phyloP scores from a whole-genome alignment of 192 early-diverging fungal species.

The Thoreauomyces humboldtii region DNA sequence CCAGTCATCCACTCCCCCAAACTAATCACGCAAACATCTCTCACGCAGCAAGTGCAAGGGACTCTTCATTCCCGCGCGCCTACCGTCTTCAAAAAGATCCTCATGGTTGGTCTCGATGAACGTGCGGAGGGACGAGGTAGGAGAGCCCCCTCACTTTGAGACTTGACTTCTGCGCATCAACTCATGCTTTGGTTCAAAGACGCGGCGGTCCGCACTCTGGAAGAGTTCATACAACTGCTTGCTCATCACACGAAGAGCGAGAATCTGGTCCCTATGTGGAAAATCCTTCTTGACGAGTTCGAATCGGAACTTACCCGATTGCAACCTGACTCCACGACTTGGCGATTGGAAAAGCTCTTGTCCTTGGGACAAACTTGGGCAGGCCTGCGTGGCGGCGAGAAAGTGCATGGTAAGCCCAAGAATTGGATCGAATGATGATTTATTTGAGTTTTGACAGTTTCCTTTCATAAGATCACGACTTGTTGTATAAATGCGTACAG shows the following conservation, averaged over 20 bases:
- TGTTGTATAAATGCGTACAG: background rate
- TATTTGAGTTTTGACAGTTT: too few relatives aligned
- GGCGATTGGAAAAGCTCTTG: slow-evolving; percentile 1
- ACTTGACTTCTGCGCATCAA: too few relatives aligned
- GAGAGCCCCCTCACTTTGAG: too few relatives aligned
- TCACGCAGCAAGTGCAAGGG: slow-evolving; percentile 53
- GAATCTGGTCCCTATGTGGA: slow-evolving; percentile 34
- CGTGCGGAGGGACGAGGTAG: slow-evolving; percentile 21
- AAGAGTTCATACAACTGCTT: slow-evolving; percentile 32
- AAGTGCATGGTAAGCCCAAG: slow-evolving; percentile 21
- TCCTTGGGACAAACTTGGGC: slow-evolving; percentile 14
- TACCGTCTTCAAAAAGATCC: slow-evolving; percentile 29
- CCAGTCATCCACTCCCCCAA: slow-evolving; percentile 7
- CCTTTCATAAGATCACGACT: background rate
- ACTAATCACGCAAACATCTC: slow-evolving; percentile 20
- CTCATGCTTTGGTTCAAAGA: too few relatives aligned
- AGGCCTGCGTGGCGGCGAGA: slow-evolving; percentile 21
- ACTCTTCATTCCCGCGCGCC: slow-evolving; percentile 56
- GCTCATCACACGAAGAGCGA: slow-evolving; percentile 38
- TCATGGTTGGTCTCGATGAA: slow-evolving; percentile 20
- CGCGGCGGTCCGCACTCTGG: slow-evolving; percentile 26
- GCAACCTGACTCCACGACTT: background rate
- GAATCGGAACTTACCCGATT: background rate
- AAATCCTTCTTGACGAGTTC: slow-evolving; percentile 15
- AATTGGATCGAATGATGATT: too few relatives aligned